Evolutionary conservation across 257 asterid species (phyloP), one percentile per base, ranked within the genome.

Genomic region (Plantago major): DNA sequence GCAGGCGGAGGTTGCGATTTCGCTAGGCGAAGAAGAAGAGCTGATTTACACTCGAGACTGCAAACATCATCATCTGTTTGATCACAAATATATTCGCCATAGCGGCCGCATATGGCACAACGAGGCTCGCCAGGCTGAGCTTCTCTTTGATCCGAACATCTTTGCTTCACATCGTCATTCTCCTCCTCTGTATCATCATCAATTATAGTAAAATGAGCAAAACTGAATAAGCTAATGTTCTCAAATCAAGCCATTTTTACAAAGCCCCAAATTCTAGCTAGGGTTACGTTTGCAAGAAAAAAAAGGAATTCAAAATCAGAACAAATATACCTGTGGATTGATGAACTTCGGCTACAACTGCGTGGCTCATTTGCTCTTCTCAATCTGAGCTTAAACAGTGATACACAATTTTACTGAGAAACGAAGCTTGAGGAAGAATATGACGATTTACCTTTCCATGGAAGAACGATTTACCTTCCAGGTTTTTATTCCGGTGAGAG

Each of bases 81-180:
- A 46, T 88, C 90, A 62, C 98, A 91, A 60, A 91, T 82, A 70
- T 91, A 91, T 78, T 91, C 98, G 53, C 98, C 98, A 51, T 82
- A 91, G 42, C 97, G 88, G 55, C 95, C 93, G 60, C 98, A 91
- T 60, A 88, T 68, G 42, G 71, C 66, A 63, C 98, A 91, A 46
- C 53, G 74, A 55, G 94, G 94, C 53, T 91, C 98, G 47, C 91
- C 96, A 0, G 86, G 77, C 55, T 79, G 55, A 66, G 95, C 94
- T 75, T 85, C 95, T 74, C 98, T 88, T 77, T 88, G 98, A 71
- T 88, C 85, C 88, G 82, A 78, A 69, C 95, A 78, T 66, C 79
- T 73, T 75, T 73, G 77, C 74, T 84, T 88, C 66, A 84, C 97
- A 58, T 77, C 81, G 79, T 64, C 78, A 26, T 65, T 94, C 40